Base-by-base conservation (phyloP, 129 eudicot genomes). In the Ambrosia artemisiifolia region DNA sequence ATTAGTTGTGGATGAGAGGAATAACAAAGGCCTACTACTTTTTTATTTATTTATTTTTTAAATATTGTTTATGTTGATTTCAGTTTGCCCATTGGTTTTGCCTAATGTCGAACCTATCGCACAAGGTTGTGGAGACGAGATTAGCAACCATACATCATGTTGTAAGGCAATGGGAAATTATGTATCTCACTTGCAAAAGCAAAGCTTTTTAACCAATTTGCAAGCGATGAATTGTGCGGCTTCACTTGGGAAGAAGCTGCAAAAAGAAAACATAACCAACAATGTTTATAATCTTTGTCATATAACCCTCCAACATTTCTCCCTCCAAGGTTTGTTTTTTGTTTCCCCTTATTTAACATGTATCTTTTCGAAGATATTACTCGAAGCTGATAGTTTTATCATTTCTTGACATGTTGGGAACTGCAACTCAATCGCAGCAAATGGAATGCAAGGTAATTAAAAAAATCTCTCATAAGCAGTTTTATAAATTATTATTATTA, bases 171-270 rank as follows among this genome's bases (percentile, higher is more conserved):
- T 90, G 72, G 91, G 67, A 53, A 79, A 53, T 76, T 94, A 87
- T 47, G 81, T 88, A 42, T 82, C 95, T 75, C 96, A 85, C 80
- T 81, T 94, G 71, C 98, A 94, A 83, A 87, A 82, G 60, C 98
- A 94, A 70, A 94, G 97, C 83, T 90, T 94, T 65, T 80, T 81
- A 54, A 94, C 98, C 74, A 94, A 94, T 74, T 84, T 94, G 87
- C 98, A 94, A 78, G 98, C 97, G 62, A 81, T 90, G 32, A 88
- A 94, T 81, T 94, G 98, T 81, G 98, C 98, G 70, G 90, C 98
- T 72, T 77, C 96, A 35, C 91, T 94, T 69, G 98, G 96, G 73
- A 75, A 81, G 66, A 90, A 82, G 67, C 72, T 90, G 63, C 90
- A 85, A 73, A 88, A 80, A 63, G 91, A 84, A 67, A 94, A 94